Conservation (phyloP, 495 filamentous ascomycete genomes). For the Thermochaetoides thermophila region DNA sequence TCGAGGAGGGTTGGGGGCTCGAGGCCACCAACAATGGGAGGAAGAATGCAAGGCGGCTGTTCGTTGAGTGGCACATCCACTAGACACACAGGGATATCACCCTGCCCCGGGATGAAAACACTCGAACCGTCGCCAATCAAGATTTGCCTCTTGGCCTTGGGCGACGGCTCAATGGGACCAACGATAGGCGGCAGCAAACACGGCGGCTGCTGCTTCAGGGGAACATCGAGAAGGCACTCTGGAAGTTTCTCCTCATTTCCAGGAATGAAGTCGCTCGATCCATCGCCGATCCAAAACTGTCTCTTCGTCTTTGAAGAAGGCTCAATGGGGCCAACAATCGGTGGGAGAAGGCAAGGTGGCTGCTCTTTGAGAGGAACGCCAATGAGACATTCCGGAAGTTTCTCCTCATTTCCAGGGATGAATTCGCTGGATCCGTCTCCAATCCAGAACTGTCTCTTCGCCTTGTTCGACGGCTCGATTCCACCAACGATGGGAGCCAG, state of each 20-base stretch:
- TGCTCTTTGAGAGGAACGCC: neutral
- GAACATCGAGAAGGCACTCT: constrained; percentile 6
- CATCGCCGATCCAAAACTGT: constrained; percentile 10
- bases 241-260: constrained; percentile 7
- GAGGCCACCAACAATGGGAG: constrained; percentile 8
- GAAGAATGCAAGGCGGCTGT: constrained; percentile 13
- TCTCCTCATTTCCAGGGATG: constrained; percentile 1
- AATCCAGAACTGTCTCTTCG: constrained; percentile 1
- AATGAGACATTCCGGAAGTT: constrained; percentile 1
- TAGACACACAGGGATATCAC: constrained; percentile 3
- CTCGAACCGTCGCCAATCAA: constrained; percentile 6
- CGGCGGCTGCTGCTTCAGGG: constrained; percentile 8
- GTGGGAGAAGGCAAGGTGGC: constrained; percentile 10
- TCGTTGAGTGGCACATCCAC: constrained; percentile 3
- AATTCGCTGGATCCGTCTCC: constrained; percentile 5
- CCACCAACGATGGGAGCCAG: constrained; percentile 5
- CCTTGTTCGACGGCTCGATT: constrained; percentile 9
- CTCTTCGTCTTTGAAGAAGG: constrained; percentile 12
- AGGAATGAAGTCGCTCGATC: constrained; percentile 4
- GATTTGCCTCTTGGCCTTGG: constrained; percentile 18
- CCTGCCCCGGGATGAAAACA: constrained; percentile 3
- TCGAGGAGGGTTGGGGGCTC: constrained; percentile 6
- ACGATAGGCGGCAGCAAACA: constrained; percentile 18
- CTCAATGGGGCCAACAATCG: constrained; percentile 11
- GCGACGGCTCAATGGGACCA: constrained; percentile 14